Evolutionary conservation across 306 rosid species (phyloP), one percentile per base, ranked within the genome.

Genomic region (Quillaja saponaria): DNA sequence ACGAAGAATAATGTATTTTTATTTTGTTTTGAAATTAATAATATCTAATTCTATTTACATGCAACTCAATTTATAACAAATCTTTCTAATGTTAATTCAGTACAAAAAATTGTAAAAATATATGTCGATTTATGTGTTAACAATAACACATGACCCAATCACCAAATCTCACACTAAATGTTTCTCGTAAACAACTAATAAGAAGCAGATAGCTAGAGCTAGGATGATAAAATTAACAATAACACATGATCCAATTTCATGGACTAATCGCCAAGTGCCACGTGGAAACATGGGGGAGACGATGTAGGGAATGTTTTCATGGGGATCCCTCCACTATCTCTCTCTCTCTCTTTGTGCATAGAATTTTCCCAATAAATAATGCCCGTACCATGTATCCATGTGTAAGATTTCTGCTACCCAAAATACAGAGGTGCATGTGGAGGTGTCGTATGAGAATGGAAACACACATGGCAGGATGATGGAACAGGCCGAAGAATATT

Each of bases 381-480:
- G 7, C 64, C 67, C 76, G 60, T 47, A 45, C 48, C 46, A 13
- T 9, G 48, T 10, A 5, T 40, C 11, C 8, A 3, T 40, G 41
- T 37, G 55, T 67, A 59, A 70, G 44, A 65, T 42, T 55, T 74
- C 37, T 54, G 64, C 64, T 18, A 34, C 65, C 71, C 61, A 18
- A 59, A 67, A 65, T 74, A 34, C 5, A 42, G 48, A 25, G 25
- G 1, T 71, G 78, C 87, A 87, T 87, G 90, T 87, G 90, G 53
- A 58, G 3, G 51, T 84, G 87, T 81, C 83, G 16, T 68, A 25
- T 20, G 20, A 61, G 70, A 48, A 72, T 71, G 85, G 72, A 81
- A 72, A 60, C 50, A 73, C 71, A 72, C 70, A 72, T 64, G 68
- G 33, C 38, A 15, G n/a, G 55, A 4, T 2, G 20, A 45, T 0